phyloP scores from a whole-genome alignment of 352 stramenopile genomes.

The Elongisporangium anandrum region DNA sequence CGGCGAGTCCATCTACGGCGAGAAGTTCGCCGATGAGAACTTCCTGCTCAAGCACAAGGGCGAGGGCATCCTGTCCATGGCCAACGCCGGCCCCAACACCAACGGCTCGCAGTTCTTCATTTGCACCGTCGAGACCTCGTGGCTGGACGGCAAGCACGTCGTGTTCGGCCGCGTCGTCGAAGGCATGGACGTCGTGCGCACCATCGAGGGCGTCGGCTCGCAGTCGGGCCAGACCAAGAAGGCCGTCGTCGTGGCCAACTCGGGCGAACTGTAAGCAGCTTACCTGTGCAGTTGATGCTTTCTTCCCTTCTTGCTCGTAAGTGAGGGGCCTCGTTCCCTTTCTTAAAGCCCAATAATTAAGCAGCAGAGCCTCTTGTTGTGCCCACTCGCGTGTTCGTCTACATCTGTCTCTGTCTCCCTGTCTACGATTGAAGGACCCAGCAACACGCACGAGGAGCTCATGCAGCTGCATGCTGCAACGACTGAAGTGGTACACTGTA shows the following conservation, averaged over 20 bases:
- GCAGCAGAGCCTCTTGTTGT: too few species aligned
- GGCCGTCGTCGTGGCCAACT: slow-evolving; percentile 93
- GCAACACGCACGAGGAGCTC: too few species aligned
- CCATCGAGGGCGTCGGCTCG: slow-evolving; percentile 94
- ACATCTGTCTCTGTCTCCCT: too few species aligned
- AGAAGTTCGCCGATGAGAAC: slow-evolving; percentile 96
- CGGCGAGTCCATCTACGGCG: slow-evolving; percentile 94
- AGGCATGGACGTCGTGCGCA: slow-evolving; percentile 97
- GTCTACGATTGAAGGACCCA: too few species aligned
- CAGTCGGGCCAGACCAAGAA: slow-evolving; percentile 89
- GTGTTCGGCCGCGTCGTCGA: slow-evolving; percentile 96
- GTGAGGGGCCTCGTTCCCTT: too few species aligned
- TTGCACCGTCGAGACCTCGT: slow-evolving; percentile 87
- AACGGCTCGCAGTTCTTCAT: slow-evolving; percentile 99
- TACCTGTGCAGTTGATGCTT: background rate
- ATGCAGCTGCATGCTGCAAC: too few species aligned
- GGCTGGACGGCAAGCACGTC: slow-evolving; percentile 91
- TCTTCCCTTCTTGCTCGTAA: too few species aligned
- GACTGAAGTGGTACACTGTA: too few species aligned
- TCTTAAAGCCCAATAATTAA: too few species aligned
- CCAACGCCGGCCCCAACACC: slow-evolving; percentile 95
- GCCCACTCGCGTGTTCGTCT: too few species aligned
- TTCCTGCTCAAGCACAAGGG: slow-evolving; percentile 92
- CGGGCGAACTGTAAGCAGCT: slow-evolving; percentile 87
- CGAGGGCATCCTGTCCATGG: slow-evolving; percentile 93